Base-by-base conservation (phyloP, 805 yeast genomes). In the Metschnikowia koreensis region DNA sequence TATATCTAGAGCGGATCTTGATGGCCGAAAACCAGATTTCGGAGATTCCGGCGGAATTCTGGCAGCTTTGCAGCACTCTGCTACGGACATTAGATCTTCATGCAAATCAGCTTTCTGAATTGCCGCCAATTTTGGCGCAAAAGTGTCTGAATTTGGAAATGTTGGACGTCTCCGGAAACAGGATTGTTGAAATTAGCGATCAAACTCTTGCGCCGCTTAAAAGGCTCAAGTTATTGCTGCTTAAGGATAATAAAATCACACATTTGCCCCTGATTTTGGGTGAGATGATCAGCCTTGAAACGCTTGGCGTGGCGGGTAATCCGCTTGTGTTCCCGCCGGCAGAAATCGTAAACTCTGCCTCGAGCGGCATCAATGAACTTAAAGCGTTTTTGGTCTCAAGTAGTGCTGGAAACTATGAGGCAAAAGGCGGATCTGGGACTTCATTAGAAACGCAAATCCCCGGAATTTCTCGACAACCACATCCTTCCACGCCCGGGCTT, bases 161-260 rank as follows among this genome's bases (percentile, higher is more conserved):
- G 47, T 66, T 88, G 40, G 93, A 88, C 65, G 64, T 87, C 17
- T 82, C 90, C 17, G 67, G 72, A 37, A 88, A 88, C 63, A 66
- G 64, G 27, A 67, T 88, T 29, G 62, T 66, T n/a, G 56, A 60
- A 3, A 65, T 88, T 13, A 86, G 89, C 1, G 55, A 58, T n/a
- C 53, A 64, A 3, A 74, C 73, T 1, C 53, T 81, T 17, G 63
- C 69, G 0, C 58, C 61, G 11, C 68, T 87, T 56, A 66, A 68
- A 26, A 70, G 71, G 52, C 69, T 86, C 55, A 79, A 78, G 58
- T 83, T 83, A 2, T 66, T 88, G n/a, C 82, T 86, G 16, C 67
- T 88, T 46, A 81, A 81, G 55, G 76, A 79, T 51, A 88, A 88
- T 65, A 69, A 69, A 33, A 73, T 88, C 54, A 74, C 79, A 53